A percentile compares a stretch with the other conserved stretches of the same genome.
These are phyloP conservation scores for Nicotiana sylvestris DNA, from an alignment of 257 asterid genomes.

Conservation along the genomic window DNA sequence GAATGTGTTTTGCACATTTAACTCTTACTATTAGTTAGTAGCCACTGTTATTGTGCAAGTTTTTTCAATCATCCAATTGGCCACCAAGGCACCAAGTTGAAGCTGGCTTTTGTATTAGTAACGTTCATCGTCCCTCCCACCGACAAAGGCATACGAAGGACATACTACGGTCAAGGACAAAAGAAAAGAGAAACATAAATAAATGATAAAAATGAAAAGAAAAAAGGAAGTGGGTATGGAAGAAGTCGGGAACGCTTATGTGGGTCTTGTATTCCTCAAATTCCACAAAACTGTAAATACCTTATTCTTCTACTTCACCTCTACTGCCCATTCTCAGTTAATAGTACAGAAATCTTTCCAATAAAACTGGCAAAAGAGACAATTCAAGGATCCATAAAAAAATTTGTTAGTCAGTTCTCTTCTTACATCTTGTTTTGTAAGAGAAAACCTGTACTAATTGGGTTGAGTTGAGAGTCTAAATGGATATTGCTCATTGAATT, in stretches of 20 bases:
- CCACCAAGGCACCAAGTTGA: not conserved
- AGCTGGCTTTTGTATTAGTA: not conserved
- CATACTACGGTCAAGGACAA: not conserved
- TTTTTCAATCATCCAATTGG: too few species aligned
- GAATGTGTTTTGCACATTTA: too few species aligned
- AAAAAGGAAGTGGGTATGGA: not conserved
- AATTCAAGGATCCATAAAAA: not conserved
- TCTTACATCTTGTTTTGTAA: not conserved
- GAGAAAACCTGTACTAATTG: not conserved
- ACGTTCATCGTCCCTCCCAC: not conserved
- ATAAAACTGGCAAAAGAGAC: not conserved
- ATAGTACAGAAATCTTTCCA: not conserved
- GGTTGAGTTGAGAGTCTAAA: slow-evolving; percentile 22
- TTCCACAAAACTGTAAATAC: not conserved
- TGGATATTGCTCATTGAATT: slow-evolving; percentile 29
- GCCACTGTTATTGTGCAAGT: too few species aligned
- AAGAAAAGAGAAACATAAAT: too few species aligned
- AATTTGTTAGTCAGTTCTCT: not conserved
- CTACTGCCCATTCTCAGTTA: not conserved
- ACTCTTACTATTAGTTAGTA: too few species aligned
- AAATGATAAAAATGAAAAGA: too few species aligned
- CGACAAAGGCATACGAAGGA: not conserved
- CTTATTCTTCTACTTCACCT: not conserved
- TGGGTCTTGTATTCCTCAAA: not conserved
- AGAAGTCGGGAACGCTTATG: not conserved